These are phyloP conservation scores for Prunella vulgaris DNA, from an alignment of 257 asterid genomes.

Conservation along the genomic window DNA sequence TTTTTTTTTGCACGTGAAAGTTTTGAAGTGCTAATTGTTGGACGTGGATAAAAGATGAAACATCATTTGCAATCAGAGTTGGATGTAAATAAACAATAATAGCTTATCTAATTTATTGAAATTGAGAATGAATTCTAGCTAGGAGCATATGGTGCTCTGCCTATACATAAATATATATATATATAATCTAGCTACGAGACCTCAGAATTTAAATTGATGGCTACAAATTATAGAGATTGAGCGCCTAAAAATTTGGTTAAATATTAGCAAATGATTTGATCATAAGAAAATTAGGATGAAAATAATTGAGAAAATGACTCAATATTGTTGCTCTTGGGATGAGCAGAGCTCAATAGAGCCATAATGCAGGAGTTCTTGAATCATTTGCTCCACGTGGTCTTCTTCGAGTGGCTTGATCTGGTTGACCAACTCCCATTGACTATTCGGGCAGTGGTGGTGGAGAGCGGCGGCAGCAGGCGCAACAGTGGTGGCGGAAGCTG, in stretches of 20 bases:
- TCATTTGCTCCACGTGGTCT: constrained; percentile 70
- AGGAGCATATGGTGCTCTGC: constrained; percentile 11
- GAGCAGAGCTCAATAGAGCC: constrained; percentile 52
- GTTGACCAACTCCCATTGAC: constrained; percentile 1
- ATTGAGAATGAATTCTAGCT: constrained; percentile 1
- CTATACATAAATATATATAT: neutral
- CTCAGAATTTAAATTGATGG: neutral
- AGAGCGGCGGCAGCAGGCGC: neutral
- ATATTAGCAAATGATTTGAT: neutral
- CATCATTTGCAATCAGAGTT: neutral
- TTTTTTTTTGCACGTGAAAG: too few species aligned
- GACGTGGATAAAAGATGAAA: neutral
- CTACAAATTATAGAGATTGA: neutral
- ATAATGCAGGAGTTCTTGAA: constrained; percentile 56
- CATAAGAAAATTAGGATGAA: neutral
- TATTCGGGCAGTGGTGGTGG: neutral
- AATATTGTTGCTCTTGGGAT: constrained; percentile 18
- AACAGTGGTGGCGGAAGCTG: neutral
- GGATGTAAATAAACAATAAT: neutral
- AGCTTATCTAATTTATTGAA: neutral
- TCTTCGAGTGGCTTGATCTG: constrained; percentile 46
- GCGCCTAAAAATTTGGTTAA: constrained; percentile 6
- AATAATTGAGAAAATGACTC: neutral
- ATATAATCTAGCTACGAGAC: neutral
- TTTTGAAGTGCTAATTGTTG: neutral